These are phyloP conservation scores for Coleophoma cylindrospora DNA, from an alignment of 2,329 filamentous ascomycete genomes.

Conservation along the genomic window DNA sequence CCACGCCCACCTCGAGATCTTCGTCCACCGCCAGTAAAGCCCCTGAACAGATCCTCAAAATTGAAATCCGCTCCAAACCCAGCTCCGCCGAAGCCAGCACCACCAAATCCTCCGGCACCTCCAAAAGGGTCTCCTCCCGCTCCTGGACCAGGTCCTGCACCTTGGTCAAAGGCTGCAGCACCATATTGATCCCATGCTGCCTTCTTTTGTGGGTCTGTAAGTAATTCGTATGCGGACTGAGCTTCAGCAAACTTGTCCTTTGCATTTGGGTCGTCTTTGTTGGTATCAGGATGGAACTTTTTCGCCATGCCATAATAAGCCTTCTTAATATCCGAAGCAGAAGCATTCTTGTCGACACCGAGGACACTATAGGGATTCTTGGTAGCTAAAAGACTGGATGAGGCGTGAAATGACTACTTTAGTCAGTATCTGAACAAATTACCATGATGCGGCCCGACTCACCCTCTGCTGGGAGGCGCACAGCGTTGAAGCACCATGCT, in stretches of 20 bases:
- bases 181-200: slow-evolving; percentile 91
- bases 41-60: slow-evolving; percentile 92
- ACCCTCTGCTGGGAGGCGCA: slow-evolving; percentile 17
- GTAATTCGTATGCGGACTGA: slow-evolving; percentile 87
- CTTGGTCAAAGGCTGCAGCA: slow-evolving; percentile 80
- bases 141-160: slow-evolving; percentile 41
- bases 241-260: slow-evolving; percentile 95
- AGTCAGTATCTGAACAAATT: not conserved
- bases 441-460: slow-evolving; percentile 3
- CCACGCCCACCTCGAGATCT: slow-evolving; percentile 40
- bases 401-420: slow-evolving; percentile 24
- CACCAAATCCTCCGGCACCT: slow-evolving; percentile 56
- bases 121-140: slow-evolving; percentile 55
- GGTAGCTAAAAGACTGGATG: slow-evolving; percentile 20
- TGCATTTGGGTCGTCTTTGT: slow-evolving; percentile 89
- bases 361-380: slow-evolving; percentile 85
- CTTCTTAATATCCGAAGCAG: slow-evolving; percentile 88
- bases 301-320: slow-evolving; percentile 97
- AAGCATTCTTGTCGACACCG: slow-evolving; percentile 78
- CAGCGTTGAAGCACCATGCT: not conserved
- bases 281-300: slow-evolving; percentile 96
- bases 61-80: slow-evolving; percentile 77
- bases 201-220: slow-evolving; percentile 90
- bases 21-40: slow-evolving; percentile 57
- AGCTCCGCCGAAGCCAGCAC: slow-evolving; percentile 46